These are phyloP conservation scores for Microsporum ferrugineum DNA, from an alignment of 2,329 filamentous ascomycete species.

Conservation along the genomic window DNA sequence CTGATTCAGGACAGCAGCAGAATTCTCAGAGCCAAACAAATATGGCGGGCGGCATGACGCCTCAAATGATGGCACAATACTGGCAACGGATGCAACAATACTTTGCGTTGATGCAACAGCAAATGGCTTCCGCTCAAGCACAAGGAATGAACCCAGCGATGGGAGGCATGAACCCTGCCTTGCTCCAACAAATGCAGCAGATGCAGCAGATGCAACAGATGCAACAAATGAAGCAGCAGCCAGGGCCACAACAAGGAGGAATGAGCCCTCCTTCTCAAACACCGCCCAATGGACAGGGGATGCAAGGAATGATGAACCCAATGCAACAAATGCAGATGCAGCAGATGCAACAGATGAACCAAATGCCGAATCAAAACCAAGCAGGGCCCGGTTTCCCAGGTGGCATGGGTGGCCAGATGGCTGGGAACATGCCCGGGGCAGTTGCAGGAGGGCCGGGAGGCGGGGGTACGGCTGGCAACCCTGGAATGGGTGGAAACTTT, in stretches of 20 bases:
- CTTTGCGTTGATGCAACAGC: constrained; percentile 87
- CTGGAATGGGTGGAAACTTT: constrained; percentile 28
- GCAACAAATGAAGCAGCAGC: neutral
- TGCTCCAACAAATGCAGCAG: constrained; percentile 66
- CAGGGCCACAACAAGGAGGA: constrained; percentile 18
- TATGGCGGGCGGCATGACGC: constrained; percentile 61
- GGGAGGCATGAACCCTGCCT: constrained; percentile 57
- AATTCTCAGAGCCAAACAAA: constrained; percentile 32
- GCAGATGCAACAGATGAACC: constrained; percentile 56
- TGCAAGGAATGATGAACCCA: constrained; percentile 52
- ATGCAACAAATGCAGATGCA: constrained; percentile 62
- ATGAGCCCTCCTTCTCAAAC: constrained; percentile 28
- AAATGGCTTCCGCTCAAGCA: constrained; percentile 52
- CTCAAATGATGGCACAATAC: constrained; percentile 96
- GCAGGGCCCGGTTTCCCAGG: constrained; percentile 20
- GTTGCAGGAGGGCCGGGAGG: constrained; percentile 28
- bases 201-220: constrained; percentile 49
- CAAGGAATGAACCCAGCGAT: constrained; percentile 58
- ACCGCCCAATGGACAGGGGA: constrained; percentile 43
- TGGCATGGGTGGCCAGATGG: constrained; percentile 29
- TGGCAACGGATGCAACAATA: constrained; percentile 98
- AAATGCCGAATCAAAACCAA: constrained; percentile 36
- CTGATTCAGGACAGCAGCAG: constrained; percentile 35
- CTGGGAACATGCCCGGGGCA: constrained; percentile 20
- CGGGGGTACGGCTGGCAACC: constrained; percentile 41